These are phyloP conservation scores for Pulicaria dysenterica DNA, from an alignment of 129 eudicot genomes.

Conservation along the genomic window DNA sequence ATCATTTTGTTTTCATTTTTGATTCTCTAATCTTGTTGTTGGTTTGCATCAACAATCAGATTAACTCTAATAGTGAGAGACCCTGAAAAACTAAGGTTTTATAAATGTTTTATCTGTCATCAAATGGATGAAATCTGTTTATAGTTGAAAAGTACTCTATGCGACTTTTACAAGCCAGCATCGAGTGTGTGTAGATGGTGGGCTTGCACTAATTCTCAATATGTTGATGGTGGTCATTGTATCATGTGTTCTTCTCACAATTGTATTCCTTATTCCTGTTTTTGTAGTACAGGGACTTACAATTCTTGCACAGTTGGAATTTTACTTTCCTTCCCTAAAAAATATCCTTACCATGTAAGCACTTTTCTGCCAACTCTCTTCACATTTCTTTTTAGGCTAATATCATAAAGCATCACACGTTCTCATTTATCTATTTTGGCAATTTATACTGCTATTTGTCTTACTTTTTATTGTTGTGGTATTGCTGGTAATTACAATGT, in stretches of 20 bases:
- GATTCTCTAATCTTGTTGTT: no score
- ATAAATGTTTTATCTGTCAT: no score
- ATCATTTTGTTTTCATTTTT: no score
- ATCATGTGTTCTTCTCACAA: slow-evolving; percentile 42
- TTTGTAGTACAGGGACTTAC: slow-evolving; percentile 67
- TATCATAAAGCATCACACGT: background rate
- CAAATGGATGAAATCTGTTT: background rate
- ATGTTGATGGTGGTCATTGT: slow-evolving; percentile 46
- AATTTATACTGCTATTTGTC: background rate
- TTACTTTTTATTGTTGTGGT: no score
- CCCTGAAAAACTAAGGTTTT: no score
- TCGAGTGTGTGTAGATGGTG: no score
- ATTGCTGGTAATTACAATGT: no score
- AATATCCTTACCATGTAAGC: slow-evolving; percentile 51
- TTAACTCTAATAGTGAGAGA: no score
- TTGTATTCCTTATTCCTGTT: slow-evolving; percentile 58
- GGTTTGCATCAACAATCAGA: no score
- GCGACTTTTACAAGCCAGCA: background rate
- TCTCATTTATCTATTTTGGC: no score
- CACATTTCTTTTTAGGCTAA: background rate
- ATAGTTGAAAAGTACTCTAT: background rate
- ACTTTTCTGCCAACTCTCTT: slow-evolving; percentile 4
- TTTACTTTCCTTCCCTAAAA: slow-evolving; percentile 52
- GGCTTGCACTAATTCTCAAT: no score
- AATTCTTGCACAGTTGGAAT: slow-evolving; percentile 60